Percentiles rank a stretch among this genome's conserved stretches.
These are phyloP conservation scores for Aechmea fasciata DNA, from an alignment of 176 grass and related monocot genomes.

Conservation along the genomic window DNA sequence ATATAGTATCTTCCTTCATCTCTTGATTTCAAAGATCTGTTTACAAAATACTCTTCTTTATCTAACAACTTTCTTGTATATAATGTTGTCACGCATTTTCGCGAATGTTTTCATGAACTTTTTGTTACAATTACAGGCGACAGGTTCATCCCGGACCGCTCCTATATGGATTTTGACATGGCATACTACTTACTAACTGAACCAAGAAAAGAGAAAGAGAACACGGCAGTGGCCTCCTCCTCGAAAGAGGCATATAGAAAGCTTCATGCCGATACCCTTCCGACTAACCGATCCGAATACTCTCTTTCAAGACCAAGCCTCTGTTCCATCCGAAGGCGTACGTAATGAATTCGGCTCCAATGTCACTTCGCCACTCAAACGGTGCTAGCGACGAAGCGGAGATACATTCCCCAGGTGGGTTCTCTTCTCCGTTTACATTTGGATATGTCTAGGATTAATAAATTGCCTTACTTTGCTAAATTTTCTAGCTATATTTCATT, in stretches of 20 bases:
- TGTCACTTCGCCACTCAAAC: constrained; percentile 16
- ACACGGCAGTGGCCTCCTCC: constrained; percentile 27
- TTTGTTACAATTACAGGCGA: constrained; percentile 28
- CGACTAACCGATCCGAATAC: constrained; percentile 57
- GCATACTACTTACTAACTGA: constrained; percentile 60
- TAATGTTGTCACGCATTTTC: not conserved
- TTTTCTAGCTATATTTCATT: not conserved
- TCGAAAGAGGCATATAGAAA: constrained; percentile 52
- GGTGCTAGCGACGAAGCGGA: constrained; percentile 40
- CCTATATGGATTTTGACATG: constrained; percentile 65
- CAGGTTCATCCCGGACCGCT: constrained; percentile 59
- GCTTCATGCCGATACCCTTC: constrained; percentile 58
- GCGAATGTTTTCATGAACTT: not conserved
- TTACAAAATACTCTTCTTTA: too few species aligned
- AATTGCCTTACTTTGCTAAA: constrained; percentile 8
- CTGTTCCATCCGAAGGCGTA: constrained; percentile 9
- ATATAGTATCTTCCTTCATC: too few species aligned
- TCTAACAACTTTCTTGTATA: too few species aligned
- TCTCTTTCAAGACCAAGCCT: constrained; percentile 59
- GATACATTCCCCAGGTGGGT: constrained; percentile 51
- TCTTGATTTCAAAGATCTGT: too few species aligned
- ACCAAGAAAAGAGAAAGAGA: constrained; percentile 39
- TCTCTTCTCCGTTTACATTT: not conserved
- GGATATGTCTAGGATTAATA: not conserved
- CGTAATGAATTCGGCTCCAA: constrained; percentile 23